phyloP scores from a whole-genome alignment of 2,329 filamentous ascomycete species.

The Amylocarpus encephaloides region DNA sequence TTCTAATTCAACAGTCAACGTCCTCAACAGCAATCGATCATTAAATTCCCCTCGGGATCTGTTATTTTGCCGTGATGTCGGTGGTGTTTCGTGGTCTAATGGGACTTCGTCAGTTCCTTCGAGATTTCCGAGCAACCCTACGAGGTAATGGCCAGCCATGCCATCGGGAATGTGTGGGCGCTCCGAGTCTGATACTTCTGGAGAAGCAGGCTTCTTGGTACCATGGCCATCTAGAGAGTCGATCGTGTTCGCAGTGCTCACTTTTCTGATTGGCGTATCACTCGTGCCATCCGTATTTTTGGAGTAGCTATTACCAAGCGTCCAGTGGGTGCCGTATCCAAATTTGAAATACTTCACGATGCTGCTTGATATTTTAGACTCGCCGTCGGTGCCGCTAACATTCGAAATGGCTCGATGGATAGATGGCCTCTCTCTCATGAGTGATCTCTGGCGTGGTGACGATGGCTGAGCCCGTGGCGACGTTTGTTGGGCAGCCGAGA shows the following conservation, averaged over 20 bases:
- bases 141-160: conserved; percentile 50
- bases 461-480: not conserved
- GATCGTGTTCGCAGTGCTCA: not conserved
- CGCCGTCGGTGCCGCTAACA: conserved; percentile 21
- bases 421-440: conserved; percentile 10
- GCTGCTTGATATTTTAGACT: conserved; percentile 31
- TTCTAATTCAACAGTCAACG: conserved; percentile 60
- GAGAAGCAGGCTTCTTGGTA: not conserved
- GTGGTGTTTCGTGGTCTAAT: conserved; percentile 1
- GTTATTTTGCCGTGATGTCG: conserved; percentile 31
- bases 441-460: not conserved
- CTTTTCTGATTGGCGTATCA: not conserved
- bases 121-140: conserved; percentile 62
- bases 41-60: not conserved
- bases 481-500: too few relatives aligned
- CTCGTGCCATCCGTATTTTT: conserved; percentile 7
- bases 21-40: conserved; percentile 55
- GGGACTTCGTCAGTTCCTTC: conserved; percentile 32
- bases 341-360: conserved; percentile 60
- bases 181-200: not conserved
- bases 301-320: conserved; percentile 34
- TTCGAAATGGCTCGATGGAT: conserved; percentile 13
- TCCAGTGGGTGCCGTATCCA: conserved; percentile 63
- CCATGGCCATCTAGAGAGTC: not conserved
- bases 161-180: conserved; percentile 11